Evolutionary conservation across 139 green algal genomes (phyloP), one percentile per base, ranked within the genome.

Genomic region (Chlorella vulgaris): DNA sequence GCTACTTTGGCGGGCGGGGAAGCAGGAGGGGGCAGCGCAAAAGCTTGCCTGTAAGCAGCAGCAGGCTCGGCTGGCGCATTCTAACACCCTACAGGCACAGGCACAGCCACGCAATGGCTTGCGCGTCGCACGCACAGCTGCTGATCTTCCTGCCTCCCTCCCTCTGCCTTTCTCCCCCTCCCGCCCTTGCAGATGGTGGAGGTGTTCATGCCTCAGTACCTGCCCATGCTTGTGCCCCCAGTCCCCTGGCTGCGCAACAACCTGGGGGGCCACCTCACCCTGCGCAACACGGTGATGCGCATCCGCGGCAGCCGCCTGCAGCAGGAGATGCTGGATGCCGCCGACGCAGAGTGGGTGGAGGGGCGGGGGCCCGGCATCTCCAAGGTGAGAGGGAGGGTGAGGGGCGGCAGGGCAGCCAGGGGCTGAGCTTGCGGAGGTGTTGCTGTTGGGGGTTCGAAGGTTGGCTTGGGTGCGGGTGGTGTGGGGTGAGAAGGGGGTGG

Each of bases 151-250:
- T n/a, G n/a, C n/a, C n/a, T n/a, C n/a, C n/a, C n/a, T 58, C 13
- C 47, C 13, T 58, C 10, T 58, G 47, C 47, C 13, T 58, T 58
- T 58, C 13, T 58, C 15, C n/a, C n/a, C n/a, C n/a, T n/a, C n/a
- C n/a, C n/a, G n/a, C n/a, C n/a, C n/a, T 58, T 15, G 40, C 74
- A 86, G 55, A 86, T 89, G 53, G 71, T 62, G 35, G 85, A 85
- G 66, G 81, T 79, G 42, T 84, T 88, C 58, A 85, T 85, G 51
- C 85, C 86, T 3, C 70, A 79, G 53, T 91, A 88, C 76, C 77
- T 88, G 83, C 94, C 94, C 33, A 97, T 96, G 92, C 50, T 97
- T 60, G 78, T 97, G 5, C 89, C 89, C 40, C 93, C 94, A 6
- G 81, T 87, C 43, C 92, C 92, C 24, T 98, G 94, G 94, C 80